phyloP scores from a whole-genome alignment of 345 rosid species.

The Corymbia maculata region DNA sequence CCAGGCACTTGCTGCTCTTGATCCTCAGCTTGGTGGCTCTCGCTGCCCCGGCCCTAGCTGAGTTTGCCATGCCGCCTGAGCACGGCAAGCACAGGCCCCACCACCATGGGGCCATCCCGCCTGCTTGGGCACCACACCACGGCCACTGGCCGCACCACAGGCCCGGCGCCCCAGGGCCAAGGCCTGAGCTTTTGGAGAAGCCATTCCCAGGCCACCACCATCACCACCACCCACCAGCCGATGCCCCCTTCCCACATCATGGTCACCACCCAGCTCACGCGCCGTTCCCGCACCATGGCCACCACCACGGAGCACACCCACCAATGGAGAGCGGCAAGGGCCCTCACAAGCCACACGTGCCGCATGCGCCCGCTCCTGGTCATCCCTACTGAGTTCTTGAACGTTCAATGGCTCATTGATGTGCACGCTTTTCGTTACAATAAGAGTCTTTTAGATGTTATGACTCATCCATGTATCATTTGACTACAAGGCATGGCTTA shows the following conservation, averaged over 20 bases:
- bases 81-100: background rate
- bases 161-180: background rate
- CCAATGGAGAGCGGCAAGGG: background rate
- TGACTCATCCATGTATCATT: background rate
- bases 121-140: background rate
- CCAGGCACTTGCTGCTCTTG: background rate
- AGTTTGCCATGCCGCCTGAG: background rate
- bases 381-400: background rate
- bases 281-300: background rate
- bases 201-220: background rate
- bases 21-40: conserved; percentile 8
- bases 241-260: background rate
- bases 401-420: background rate
- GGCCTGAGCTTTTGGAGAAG: background rate
- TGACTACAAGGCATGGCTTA: background rate
- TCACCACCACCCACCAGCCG: background rate
- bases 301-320: background rate
- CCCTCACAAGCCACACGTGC: background rate
- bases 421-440: background rate
- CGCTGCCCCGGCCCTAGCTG: background rate
- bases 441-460: background rate
- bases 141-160: background rate
- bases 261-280: background rate
- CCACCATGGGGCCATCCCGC: background rate
- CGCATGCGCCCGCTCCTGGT: background rate